Base-by-base conservation (phyloP, 192 early-diverging fungal genomes). In the Dimargaris cristalligena region DNA sequence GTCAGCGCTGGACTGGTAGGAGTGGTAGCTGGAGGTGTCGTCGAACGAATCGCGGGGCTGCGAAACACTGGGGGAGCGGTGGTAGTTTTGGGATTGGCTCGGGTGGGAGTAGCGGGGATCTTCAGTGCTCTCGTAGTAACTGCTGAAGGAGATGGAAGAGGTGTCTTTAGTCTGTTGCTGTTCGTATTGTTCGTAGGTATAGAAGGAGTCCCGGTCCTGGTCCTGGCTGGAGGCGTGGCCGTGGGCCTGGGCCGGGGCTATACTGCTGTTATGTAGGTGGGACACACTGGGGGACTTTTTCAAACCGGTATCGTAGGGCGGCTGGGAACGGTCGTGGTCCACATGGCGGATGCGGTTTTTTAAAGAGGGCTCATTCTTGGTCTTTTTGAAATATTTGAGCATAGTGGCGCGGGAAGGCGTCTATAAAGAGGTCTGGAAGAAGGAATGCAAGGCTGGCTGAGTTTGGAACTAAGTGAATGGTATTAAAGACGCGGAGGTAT, bases 11-110 rank as follows among this genome's bases (percentile, higher is more conserved):
- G 73, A 74, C 22, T 69, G 67, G 20, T 60, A 71, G 41, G 73
- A 74, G 51, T 74, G 73, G 65, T 74, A 74, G 70, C 73, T 74
- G 29, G 70, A 69, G 34, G 73, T 67, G 58, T 74, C 73, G 48
- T 74, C 73, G 66, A 71, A 69, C 38, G 38, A 41, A 6, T 41
- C 38, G 8, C 16, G 38, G 38, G 8, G 38, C 38, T 6, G 38
- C 8, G 38, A 41, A 16, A 16, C 16, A 6, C 8, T 10, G 38
- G 38, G 38, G 8, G 38, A 41, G 38, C 8, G 8, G 38, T 6
- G 6, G 16, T 6, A 16, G 8, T 6, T 6, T 6, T 16, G 38
- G 8, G 38, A 16, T 6, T 6, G 38, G 8, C 16, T 6, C 8
- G 8, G 38, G 38, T 41, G 38, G 38, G 38, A 16, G 16, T 6